Conservation (phyloP, 2,329 filamentous ascomycete genomes). For the Trichoderma koningii region DNA sequence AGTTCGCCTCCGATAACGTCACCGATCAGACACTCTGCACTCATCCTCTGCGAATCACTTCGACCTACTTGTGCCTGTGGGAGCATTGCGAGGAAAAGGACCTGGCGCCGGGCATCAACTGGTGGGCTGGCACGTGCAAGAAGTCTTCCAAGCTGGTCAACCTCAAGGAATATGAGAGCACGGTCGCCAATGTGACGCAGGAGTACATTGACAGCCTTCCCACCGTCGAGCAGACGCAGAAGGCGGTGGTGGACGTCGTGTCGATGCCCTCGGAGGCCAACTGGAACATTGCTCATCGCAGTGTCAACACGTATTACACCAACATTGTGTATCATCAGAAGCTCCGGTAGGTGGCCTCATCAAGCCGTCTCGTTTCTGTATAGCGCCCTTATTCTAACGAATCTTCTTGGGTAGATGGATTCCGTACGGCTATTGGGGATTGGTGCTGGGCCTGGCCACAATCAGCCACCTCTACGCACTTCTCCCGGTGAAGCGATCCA, state of each 20-base stretch:
- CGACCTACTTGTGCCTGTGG: slow-evolving; percentile 30
- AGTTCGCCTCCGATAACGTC: slow-evolving; percentile 25
- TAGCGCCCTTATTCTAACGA: neutral
- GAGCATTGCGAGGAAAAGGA: slow-evolving; percentile 29
- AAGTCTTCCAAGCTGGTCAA: slow-evolving; percentile 30
- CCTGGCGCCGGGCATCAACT: slow-evolving; percentile 27
- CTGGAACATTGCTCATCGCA: slow-evolving; percentile 27
- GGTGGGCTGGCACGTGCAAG: slow-evolving; percentile 30
- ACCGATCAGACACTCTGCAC: slow-evolving; percentile 29
- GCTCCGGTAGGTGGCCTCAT: neutral
- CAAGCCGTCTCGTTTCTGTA: neutral
- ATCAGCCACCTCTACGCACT: slow-evolving; percentile 25
- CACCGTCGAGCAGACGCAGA: slow-evolving; percentile 26
- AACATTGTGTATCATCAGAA: slow-evolving; percentile 20
- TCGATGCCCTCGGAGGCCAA: slow-evolving; percentile 25
- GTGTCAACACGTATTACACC: slow-evolving; percentile 12
- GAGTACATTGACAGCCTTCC: slow-evolving; percentile 28
- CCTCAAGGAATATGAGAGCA: slow-evolving; percentile 20
- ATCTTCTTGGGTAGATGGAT: slow-evolving; percentile 19
- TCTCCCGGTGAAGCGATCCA: slow-evolving; percentile 17
- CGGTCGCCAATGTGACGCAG: slow-evolving; percentile 27
- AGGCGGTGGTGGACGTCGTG: slow-evolving; percentile 16
- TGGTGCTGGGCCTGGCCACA: slow-evolving; percentile 25
- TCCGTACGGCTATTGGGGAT: slow-evolving; percentile 29
- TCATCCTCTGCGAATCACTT: slow-evolving; percentile 30